Base-by-base conservation (phyloP, 257 asterid species). In the Nemophila menziesii region DNA sequence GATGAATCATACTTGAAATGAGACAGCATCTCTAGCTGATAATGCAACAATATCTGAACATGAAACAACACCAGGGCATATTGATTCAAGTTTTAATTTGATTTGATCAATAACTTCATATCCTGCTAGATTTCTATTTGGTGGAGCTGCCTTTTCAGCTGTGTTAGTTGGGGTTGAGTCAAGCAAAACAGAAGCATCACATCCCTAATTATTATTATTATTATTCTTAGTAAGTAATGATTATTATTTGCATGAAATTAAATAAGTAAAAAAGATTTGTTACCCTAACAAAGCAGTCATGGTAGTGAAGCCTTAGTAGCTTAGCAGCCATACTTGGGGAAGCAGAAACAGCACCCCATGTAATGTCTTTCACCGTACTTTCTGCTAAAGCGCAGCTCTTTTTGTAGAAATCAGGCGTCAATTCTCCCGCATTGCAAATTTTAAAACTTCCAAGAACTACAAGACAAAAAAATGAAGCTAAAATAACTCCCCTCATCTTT, bases 201-300 rank as follows among this genome's bases (percentile, higher is more conserved):
- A 63, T 5, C 75, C 70, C 70, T 62, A 17, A 22, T 43, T 33
- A 5, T n/a, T n/a, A n/a, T n/a, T n/a, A n/a, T n/a, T n/a, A n/a
- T n/a, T n/a, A n/a, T n/a, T n/a, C n/a, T n/a, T n/a, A n/a, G n/a
- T n/a, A n/a, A n/a, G n/a, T n/a, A n/a, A n/a, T n/a, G n/a, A n/a
- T n/a, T n/a, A n/a, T n/a, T n/a, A n/a, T n/a, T n/a, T n/a, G n/a
- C n/a, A n/a, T n/a, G n/a, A n/a, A n/a, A n/a, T n/a, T n/a, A n/a
- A 1, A 21, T 16, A 19, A 44, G 24, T 20, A 44, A 20, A 1
- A 21, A 20, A 44, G 14, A n/a, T 3, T 18, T 16, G 57, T 1
- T 51, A 52, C 66, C 68, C 51, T 41, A 21, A 69, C 61, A 36
- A 57, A 64, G 51, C 69, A 69, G 23, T 69, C 77, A 38, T 61